These are phyloP conservation scores for Russula ochroleuca DNA, from an alignment of 768 basidiomycete genomes.

Conservation along the genomic window DNA sequence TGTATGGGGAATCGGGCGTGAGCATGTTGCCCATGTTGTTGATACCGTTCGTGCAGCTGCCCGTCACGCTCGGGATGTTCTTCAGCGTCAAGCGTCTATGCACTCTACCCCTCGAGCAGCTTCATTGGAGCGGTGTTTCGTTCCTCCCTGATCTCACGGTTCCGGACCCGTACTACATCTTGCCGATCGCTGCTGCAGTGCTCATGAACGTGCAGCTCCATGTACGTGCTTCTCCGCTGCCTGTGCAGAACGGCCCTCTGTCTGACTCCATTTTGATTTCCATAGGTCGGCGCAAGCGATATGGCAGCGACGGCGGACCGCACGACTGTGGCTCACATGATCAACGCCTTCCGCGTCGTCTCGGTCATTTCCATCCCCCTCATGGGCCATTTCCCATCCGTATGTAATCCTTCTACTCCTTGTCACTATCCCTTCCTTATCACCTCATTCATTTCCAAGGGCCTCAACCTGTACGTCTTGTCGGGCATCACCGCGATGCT, in stretches of 20 bases:
- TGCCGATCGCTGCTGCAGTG: constrained; percentile 58
- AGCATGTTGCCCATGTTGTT: constrained; percentile 52
- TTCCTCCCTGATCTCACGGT: constrained; percentile 75
- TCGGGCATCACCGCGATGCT: constrained; percentile 46
- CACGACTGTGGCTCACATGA: constrained; percentile 24
- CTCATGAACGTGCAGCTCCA: constrained; percentile 65
- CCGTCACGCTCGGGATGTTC: constrained; percentile 78
- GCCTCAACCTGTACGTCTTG: constrained; percentile 54
- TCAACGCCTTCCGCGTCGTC: constrained; percentile 34
- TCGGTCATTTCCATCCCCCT: constrained; percentile 48
- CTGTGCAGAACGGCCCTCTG: neutral
- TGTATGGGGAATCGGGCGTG: constrained; percentile 65
- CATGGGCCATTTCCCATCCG: constrained; percentile 59
- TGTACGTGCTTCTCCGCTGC: constrained; percentile 41
- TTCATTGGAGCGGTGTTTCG: constrained; percentile 69
- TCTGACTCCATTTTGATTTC: constrained; percentile 28
- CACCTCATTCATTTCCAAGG: constrained; percentile 36
- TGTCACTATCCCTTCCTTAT: neutral
- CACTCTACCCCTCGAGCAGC: constrained; percentile 63
- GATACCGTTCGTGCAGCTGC: constrained; percentile 62
- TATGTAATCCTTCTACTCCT: constrained; percentile 37
- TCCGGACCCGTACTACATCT: constrained; percentile 68
- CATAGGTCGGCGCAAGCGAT: constrained; percentile 53
- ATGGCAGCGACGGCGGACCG: constrained; percentile 30
- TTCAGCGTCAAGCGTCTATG: constrained; percentile 73